Percentiles rank a stretch among this genome's conserved stretches.
These are phyloP conservation scores for Clonostachys rhizophaga DNA, from an alignment of 2,329 filamentous ascomycete species.

Conservation along the genomic window DNA sequence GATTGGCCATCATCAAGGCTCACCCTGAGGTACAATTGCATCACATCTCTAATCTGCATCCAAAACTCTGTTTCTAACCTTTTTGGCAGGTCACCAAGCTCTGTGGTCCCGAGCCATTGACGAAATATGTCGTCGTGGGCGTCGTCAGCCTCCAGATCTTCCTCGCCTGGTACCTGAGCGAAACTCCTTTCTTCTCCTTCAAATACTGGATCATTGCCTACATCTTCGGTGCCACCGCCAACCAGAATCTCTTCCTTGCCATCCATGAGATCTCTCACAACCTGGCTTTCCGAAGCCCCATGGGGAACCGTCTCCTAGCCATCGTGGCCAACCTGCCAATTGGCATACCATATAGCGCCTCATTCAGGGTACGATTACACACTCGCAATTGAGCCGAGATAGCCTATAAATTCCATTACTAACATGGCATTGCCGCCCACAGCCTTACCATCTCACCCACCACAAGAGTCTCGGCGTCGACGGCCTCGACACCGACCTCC, in stretches of 20 bases:
- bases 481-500: slow-evolving; percentile 92
- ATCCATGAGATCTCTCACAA: slow-evolving; percentile 99
- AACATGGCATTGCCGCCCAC: slow-evolving; percentile 8
- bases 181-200: slow-evolving; percentile 77
- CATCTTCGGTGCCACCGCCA: slow-evolving; percentile 86
- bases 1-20: slow-evolving; percentile 94
- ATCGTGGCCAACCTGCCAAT: slow-evolving; percentile 96
- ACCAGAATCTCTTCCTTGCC: slow-evolving; percentile 97
- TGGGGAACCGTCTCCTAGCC: slow-evolving; percentile 80
- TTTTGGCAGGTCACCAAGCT: slow-evolving; percentile 81
- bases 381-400: neutral
- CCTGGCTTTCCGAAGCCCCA: slow-evolving; percentile 78
- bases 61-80: neutral
- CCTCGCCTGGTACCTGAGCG: slow-evolving; percentile 71
- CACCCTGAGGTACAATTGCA: slow-evolving; percentile 75
- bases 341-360: slow-evolving; percentile 91
- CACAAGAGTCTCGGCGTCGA: slow-evolving; percentile 98
- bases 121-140: slow-evolving; percentile 82
- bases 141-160: slow-evolving; percentile 80
- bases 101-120: slow-evolving; percentile 91
- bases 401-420: neutral
- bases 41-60: neutral
- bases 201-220: slow-evolving; percentile 86
- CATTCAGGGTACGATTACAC: slow-evolving; percentile 66
- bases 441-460: slow-evolving; percentile 97